phyloP scores from a whole-genome alignment of 2,329 filamentous ascomycete genomes.

The Conoideocrella luteorostrata region DNA sequence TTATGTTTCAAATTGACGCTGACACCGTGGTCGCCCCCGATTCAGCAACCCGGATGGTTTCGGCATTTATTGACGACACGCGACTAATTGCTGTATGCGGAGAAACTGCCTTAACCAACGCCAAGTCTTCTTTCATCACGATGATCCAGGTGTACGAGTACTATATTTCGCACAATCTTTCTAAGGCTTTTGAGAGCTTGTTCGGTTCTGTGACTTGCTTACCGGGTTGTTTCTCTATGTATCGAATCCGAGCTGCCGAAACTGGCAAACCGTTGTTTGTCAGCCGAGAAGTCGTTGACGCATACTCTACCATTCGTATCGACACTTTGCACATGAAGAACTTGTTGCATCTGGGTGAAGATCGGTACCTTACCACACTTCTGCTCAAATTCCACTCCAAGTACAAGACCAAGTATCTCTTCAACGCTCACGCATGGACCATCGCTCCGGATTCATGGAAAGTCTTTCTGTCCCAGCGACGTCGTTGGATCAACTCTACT shows the following conservation, averaged over 20 bases:
- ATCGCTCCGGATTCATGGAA: conserved; percentile 91
- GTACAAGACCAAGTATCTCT: conserved; percentile 98
- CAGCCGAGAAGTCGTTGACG: conserved; percentile 81
- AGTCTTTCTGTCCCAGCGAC: conserved; percentile 95
- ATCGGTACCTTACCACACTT: conserved; percentile 93
- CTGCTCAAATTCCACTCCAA: conserved; percentile 85
- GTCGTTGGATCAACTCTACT: conserved; percentile 99
- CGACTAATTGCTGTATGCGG: conserved; percentile 90
- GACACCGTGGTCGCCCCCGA: conserved; percentile 91
- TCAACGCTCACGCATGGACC: conserved; percentile 88
- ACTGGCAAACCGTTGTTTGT: conserved; percentile 95
- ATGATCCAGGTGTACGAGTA: conserved; percentile 99
- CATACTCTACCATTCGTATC: conserved; percentile 87
- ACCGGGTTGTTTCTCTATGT: conserved; percentile 99
- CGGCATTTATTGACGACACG: conserved; percentile 85
- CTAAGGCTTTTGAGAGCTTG: conserved; percentile 94
- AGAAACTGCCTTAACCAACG: conserved; percentile 88
- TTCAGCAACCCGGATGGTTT: conserved; percentile 85
- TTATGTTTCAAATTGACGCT: conserved; percentile 91
- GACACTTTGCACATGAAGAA: conserved; percentile 99
- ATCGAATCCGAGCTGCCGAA: conserved; percentile 89
- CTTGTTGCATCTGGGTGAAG: conserved; percentile 88
- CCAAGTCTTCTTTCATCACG: conserved; percentile 86
- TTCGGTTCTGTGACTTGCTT: conserved; percentile 97
- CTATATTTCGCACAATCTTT: conserved; percentile 96